A percentile compares a stretch with the other conserved stretches of the same genome.
These are phyloP conservation scores for Lumnitzera racemosa DNA, from an alignment of 345 rosid species.

Conservation along the genomic window DNA sequence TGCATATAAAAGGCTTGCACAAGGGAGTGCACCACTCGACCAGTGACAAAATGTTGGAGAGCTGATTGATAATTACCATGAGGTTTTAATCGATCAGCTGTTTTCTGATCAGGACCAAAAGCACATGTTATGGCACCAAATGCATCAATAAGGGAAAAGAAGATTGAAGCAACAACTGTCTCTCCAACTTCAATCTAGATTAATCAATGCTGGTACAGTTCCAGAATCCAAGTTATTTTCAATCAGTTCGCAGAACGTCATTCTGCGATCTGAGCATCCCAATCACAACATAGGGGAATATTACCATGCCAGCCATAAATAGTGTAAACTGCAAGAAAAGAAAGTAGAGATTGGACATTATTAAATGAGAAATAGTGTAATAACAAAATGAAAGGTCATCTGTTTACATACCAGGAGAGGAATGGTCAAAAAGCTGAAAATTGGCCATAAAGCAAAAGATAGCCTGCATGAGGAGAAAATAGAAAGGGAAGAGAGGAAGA, in stretches of 20 bases:
- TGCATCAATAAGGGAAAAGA: background rate
- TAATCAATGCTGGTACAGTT: slow-evolving; percentile 14
- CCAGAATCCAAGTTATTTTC: slow-evolving; percentile 16
- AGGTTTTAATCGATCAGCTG: background rate
- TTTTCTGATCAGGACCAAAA: background rate
- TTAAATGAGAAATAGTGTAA: slow-evolving; percentile 1
- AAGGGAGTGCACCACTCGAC: background rate
- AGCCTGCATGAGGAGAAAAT: slow-evolving; percentile 36
- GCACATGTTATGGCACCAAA: background rate
- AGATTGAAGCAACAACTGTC: background rate
- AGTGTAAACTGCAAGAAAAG: slow-evolving; percentile 70
- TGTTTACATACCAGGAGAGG: slow-evolving; percentile 73
- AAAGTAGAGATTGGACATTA: slow-evolving; percentile 10
- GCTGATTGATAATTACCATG: background rate
- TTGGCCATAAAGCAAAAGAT: slow-evolving; percentile 82
- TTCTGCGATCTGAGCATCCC: slow-evolving; percentile 58
- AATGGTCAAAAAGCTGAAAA: slow-evolving; percentile 90
- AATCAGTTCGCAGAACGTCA: slow-evolving; percentile 70
- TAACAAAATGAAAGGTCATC: background rate
- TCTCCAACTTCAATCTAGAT: background rate
- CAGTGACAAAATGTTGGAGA: background rate
- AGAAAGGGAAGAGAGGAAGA: background rate
- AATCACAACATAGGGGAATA: slow-evolving; percentile 66
- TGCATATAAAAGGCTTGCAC: background rate
- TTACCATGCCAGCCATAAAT: slow-evolving; percentile 87